A percentile compares a stretch with the other conserved stretches of the same genome.
These are phyloP conservation scores for Pichia sp. DNA, from an alignment of 1,139 yeast genomes.

Conservation along the genomic window DNA sequence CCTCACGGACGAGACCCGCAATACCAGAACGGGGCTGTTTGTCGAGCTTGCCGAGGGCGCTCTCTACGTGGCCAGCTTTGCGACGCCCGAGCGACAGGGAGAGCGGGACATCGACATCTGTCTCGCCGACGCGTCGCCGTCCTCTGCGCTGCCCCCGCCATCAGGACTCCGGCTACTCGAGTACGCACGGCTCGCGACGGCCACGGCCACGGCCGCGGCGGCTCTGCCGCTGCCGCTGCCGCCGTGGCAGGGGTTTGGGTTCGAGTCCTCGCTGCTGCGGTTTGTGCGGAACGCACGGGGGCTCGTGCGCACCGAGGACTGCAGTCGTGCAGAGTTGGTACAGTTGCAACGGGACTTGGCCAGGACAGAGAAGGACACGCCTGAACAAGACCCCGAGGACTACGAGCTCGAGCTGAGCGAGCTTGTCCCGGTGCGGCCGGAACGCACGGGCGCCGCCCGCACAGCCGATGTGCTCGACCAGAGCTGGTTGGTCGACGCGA, in stretches of 20 bases:
- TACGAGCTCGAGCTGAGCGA: constrained; percentile 20
- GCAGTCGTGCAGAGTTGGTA: constrained; percentile 22
- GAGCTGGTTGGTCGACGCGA: constrained; percentile 1
- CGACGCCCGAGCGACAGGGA: neutral
- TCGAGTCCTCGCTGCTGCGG: constrained; percentile 12
- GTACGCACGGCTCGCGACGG: too few relatives aligned
- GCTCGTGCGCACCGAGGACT: constrained; percentile 22
- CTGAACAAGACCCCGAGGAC: too few relatives aligned
- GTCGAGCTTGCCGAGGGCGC: constrained; percentile 15
- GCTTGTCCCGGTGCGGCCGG: constrained; percentile 15
- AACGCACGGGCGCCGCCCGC: constrained; percentile 11
- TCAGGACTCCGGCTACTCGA: too few relatives aligned
- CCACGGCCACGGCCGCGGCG: too few relatives aligned
- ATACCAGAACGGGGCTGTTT: constrained; percentile 22
- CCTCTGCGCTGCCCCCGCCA: too few relatives aligned
- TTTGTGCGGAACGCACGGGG: constrained; percentile 8
- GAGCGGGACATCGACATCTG: too few relatives aligned
- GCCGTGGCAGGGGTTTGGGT: neutral
- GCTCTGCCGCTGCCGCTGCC: too few relatives aligned
- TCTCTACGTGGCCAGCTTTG: neutral
- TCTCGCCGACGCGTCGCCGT: too few relatives aligned
- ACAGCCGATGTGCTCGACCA: constrained; percentile 21
- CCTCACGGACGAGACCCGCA: constrained; percentile 19
- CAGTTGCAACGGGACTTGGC: constrained; percentile 19
- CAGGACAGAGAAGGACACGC: too few relatives aligned